phyloP scores from a whole-genome alignment of 2,329 filamentous ascomycete genomes.

The Cladobotryum protrusum region DNA sequence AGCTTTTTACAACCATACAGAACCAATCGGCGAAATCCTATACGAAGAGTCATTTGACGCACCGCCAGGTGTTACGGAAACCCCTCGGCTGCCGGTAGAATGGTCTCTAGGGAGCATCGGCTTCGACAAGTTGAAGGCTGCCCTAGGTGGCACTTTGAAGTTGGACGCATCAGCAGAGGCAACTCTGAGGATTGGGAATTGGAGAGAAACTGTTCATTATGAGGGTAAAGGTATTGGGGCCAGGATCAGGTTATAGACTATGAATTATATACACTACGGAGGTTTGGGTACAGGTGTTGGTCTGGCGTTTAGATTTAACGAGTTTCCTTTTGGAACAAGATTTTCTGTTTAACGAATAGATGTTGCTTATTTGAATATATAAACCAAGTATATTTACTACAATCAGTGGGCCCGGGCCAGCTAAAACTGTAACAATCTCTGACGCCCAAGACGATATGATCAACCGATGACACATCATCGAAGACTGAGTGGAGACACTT shows the following conservation, averaged over 20 bases:
- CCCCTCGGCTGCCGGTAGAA: constrained; percentile 73
- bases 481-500: too few relatives aligned
- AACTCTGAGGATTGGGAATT: constrained; percentile 66
- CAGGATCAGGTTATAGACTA: constrained; percentile 32
- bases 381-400: too few relatives aligned
- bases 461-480: too few relatives aligned
- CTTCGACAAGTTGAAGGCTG: constrained; percentile 72
- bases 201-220: constrained; percentile 68
- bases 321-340: neutral
- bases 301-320: neutral
- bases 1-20: constrained; percentile 75
- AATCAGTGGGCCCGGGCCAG: too few relatives aligned
- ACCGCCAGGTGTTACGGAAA: constrained; percentile 64
- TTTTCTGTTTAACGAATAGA: neutral
- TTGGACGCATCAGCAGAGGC: constrained; percentile 74
- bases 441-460: too few relatives aligned
- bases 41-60: constrained; percentile 71
- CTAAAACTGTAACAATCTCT: too few relatives aligned
- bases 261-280: neutral
- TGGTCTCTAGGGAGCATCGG: constrained; percentile 74
- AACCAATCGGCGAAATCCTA: constrained; percentile 69
- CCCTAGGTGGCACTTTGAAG: constrained; percentile 72
- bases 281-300: neutral
- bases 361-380: too few relatives aligned
- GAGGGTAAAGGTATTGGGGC: constrained; percentile 64